Percentiles rank a stretch among this genome's conserved stretches.
Conservation (phyloP, 2,329 filamentous ascomycete species). For the Nannizziopsis barbatae region DNA sequence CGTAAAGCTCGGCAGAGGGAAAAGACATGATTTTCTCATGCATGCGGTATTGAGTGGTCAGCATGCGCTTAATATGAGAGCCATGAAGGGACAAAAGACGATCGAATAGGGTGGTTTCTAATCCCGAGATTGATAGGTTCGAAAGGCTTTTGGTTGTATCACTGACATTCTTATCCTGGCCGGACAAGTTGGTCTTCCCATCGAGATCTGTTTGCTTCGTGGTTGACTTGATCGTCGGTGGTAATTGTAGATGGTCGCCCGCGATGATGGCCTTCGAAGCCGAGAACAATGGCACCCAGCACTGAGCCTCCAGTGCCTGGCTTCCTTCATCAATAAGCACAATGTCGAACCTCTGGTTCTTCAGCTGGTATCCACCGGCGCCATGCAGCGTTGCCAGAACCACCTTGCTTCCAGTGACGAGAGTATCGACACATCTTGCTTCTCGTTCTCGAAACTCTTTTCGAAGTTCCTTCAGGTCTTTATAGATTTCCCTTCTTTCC, state of each 20-base stretch:
- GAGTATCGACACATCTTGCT: conserved; percentile 61
- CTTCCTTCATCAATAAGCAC: conserved; percentile 94
- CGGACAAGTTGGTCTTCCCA: too few relatives aligned
- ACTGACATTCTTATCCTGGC: not conserved
- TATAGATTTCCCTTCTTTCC: conserved; percentile 72
- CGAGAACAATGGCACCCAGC: conserved; percentile 79
- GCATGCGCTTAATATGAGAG: conserved; percentile 74
- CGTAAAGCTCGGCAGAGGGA: conserved; percentile 80
- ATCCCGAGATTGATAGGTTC: conserved; percentile 29
- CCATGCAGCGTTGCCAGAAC: conserved; percentile 89
- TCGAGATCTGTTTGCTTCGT: not conserved
- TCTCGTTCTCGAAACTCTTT: conserved; percentile 84
- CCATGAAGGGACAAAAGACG: conserved; percentile 74
- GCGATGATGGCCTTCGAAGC: conserved; percentile 79
- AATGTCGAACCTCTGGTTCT: conserved; percentile 73
- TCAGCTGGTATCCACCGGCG: conserved; percentile 72
- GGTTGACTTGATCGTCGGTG: conserved; percentile 82
- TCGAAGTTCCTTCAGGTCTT: conserved; percentile 70
- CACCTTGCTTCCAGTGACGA: conserved; percentile 69
- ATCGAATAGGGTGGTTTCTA: conserved; percentile 91
- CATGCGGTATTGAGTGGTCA: conserved; percentile 97
- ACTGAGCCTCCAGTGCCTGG: conserved; percentile 90
- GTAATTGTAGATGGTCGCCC: conserved; percentile 86
- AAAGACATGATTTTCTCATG: conserved; percentile 92
- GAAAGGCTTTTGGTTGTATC: conserved; percentile 30